These are phyloP conservation scores for Bisporella sp. DNA, from an alignment of 2,329 filamentous ascomycete species.

Conservation along the genomic window DNA sequence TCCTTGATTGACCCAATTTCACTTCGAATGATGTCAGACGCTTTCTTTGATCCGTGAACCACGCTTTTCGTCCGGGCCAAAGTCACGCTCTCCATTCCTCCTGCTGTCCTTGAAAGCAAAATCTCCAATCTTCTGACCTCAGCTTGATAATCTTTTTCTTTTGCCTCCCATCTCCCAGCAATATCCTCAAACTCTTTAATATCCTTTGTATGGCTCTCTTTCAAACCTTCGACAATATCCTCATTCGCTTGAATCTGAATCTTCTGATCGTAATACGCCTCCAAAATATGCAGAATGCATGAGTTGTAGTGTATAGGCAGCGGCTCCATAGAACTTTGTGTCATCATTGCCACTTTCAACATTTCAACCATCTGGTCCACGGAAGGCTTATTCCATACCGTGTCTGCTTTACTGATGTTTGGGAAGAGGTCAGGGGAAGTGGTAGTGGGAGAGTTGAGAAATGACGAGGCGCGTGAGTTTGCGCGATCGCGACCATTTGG, in stretches of 20 bases:
- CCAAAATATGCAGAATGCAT: slow-evolving; percentile 25
- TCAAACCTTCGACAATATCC: slow-evolving; percentile 18
- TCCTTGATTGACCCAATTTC: slow-evolving; percentile 18
- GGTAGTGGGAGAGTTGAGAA: slow-evolving; percentile 14
- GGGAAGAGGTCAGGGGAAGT: slow-evolving; percentile 16
- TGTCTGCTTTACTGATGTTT: slow-evolving; percentile 17
- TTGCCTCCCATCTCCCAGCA: slow-evolving; percentile 20
- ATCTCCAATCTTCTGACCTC: slow-evolving; percentile 27
- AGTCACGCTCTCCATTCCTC: slow-evolving; percentile 24
- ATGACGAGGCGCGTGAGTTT: slow-evolving; percentile 20
- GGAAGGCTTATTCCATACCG: slow-evolving; percentile 24
- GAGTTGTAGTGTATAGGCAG: slow-evolving; percentile 25
- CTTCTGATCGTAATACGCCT: slow-evolving; percentile 22
- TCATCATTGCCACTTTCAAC: slow-evolving; percentile 28
- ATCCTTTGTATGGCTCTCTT: slow-evolving; percentile 17
- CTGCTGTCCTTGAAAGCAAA: slow-evolving; percentile 21
- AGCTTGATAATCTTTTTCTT: slow-evolving; percentile 22
- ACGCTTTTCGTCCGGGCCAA: slow-evolving; percentile 23
- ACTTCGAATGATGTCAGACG: slow-evolving; percentile 13
- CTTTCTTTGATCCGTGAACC: slow-evolving; percentile 19
- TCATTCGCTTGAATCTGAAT: slow-evolving; percentile 15
- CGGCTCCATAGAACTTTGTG: slow-evolving; percentile 14
- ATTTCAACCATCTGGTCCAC: slow-evolving; percentile 25
- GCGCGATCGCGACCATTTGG: slow-evolving; percentile 9
- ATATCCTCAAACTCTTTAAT: slow-evolving; percentile 22